Evolutionary conservation across 177 flowering plant species (phyloP), one percentile per base, ranked within the genome.

Genomic region (Vitis hybrid): DNA sequence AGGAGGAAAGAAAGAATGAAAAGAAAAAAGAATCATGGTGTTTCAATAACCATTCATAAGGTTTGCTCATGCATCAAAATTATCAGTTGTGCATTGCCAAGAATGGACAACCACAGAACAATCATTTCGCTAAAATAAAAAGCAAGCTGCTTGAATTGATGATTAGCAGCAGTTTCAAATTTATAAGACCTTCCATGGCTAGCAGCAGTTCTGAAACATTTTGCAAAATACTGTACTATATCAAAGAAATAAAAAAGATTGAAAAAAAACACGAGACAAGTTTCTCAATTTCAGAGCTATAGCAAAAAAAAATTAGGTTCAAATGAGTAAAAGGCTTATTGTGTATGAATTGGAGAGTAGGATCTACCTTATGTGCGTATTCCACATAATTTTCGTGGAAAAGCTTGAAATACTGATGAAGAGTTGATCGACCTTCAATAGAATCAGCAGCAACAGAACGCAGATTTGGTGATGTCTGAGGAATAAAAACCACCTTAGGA

Each of bases 381-480:
- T 95, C 98, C 74, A 95, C 93, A 71, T 95, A 95, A 82, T 85
- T 90, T 78, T 95, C 99, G 77, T 87, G 96, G 69, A 95, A 93
- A 69, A 91, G 85, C 78, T 89, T 93, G 81, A 80, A 87, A 77
- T 91, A 95, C 65, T 90, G 93, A 82, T 95, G 93, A 80, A 95
- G 91, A 71, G 82, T 74, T 54, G 96, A 82, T 45, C 98, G 90
- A 13, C 99, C 99, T 81, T 95, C 98, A 72, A 95, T 89, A 52
- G 99, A 93, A 84, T 93, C 97, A 70, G 93, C 92, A 81, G 86
- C 56, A 67, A 89, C 79, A 72, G 92, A 82, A 52, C 90, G 91
- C 15, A 87, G 72, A 82, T 75, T 86, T 15, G 91, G 80, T 21
- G 87, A 83, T 57, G 83, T 77, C 73, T 86, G 91, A 26, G 96